Evolutionary conservation across 2,329 filamentous ascomycete genomes (phyloP).

Genomic region (Coniochaeta sp.): DNA sequence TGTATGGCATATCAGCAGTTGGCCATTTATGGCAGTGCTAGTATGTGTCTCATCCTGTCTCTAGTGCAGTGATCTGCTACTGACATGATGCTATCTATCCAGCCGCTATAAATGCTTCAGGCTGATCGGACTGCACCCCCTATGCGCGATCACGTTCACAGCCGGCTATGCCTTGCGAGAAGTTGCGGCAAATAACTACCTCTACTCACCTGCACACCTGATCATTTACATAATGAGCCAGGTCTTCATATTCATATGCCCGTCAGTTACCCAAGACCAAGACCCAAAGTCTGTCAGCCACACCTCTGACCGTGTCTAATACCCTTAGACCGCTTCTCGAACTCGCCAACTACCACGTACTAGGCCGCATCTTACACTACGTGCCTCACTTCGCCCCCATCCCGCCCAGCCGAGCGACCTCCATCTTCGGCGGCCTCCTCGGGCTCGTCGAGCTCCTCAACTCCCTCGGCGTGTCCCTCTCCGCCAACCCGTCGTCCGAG

Average conservation of each 20-base stretch:
- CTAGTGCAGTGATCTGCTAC: no score
- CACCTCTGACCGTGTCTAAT: no score
- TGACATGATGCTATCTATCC: neutral
- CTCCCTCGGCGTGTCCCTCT: conserved; percentile 31
- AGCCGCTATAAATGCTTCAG: conserved; percentile 35
- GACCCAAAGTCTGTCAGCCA: no score
- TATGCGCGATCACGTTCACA: conserved; percentile 34
- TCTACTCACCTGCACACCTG: conserved; percentile 25
- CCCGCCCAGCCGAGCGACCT: conserved; percentile 35
- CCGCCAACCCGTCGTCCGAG: conserved; percentile 27
- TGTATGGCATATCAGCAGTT: neutral
- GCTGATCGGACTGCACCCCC: conserved; percentile 31
- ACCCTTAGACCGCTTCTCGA: conserved; percentile 52
- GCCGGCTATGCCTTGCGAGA: conserved; percentile 38
- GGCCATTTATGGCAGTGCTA: conserved; percentile 6
- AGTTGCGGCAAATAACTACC: conserved; percentile 33
- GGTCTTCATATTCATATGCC: conserved; percentile 31
- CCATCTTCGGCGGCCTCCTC: conserved; percentile 39
- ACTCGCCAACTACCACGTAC: conserved; percentile 57
- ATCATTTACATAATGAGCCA: conserved; percentile 38
- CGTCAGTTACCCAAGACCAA: no score
- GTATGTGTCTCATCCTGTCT: neutral
- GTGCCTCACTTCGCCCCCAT: conserved; percentile 52
- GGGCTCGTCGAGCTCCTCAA: conserved; percentile 39
- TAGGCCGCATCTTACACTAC: conserved; percentile 55